Percentiles rank a stretch among this genome's conserved stretches.
Conservation (phyloP, 1,284 basidiomycete species). For the Trichosporon faecale region DNA sequence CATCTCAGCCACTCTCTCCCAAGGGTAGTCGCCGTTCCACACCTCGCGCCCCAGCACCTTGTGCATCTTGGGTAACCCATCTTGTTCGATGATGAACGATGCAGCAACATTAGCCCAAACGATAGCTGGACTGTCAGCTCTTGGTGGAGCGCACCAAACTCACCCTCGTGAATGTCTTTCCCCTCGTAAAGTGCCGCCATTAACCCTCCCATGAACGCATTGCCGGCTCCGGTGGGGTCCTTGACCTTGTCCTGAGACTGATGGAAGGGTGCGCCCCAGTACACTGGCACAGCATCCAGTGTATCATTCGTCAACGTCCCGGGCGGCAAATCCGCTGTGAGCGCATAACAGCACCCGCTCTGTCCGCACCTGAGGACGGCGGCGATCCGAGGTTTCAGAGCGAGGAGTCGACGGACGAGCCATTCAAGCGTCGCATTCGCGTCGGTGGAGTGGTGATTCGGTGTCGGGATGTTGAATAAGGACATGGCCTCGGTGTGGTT, state of each 20-base stretch:
- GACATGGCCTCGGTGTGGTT: constrained; percentile 47
- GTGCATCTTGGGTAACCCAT: constrained; percentile 38
- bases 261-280: constrained; percentile 41
- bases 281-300: constrained; percentile 18
- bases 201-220: constrained; percentile 49
- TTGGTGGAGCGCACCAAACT: constrained; percentile 5
- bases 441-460: constrained; percentile 3
- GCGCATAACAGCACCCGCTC: constrained; percentile 34
- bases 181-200: constrained; percentile 41
- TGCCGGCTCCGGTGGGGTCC: constrained; percentile 50
- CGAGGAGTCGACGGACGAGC: constrained; percentile 21
- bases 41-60: constrained; percentile 26
- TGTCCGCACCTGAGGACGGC: constrained; percentile 35
- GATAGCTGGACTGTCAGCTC: constrained; percentile 30
- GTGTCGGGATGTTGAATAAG: constrained; percentile 29
- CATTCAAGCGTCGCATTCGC: constrained; percentile 20
- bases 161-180: constrained; percentile 36
- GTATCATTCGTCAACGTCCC: constrained; percentile 9
- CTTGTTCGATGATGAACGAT: constrained; percentile 46
- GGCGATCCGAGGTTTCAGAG: constrained; percentile 25
- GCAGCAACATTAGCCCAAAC: constrained; percentile 47
- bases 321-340: constrained; percentile 15
- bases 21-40: constrained; percentile 39
- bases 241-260: constrained; percentile 28
- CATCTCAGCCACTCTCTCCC: constrained; percentile 26